These are phyloP conservation scores for Paragyromitra xinjiangensis DNA, from an alignment of 495 filamentous ascomycete species.

Conservation along the genomic window DNA sequence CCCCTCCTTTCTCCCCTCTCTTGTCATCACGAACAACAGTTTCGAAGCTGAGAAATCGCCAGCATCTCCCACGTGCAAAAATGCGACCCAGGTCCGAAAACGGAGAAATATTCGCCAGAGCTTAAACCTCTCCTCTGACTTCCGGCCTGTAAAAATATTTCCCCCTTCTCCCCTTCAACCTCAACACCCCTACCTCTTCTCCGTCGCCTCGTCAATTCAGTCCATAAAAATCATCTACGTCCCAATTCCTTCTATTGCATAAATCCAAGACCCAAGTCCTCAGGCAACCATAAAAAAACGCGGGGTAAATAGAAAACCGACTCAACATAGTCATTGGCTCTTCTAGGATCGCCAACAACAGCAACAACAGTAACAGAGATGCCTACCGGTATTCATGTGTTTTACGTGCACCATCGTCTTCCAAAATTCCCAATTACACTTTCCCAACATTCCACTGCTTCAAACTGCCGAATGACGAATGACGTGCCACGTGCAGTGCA, in stretches of 20 bases:
- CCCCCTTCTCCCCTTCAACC: constrained; percentile 22
- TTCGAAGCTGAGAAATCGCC: constrained; percentile 31
- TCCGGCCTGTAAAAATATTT: constrained; percentile 43
- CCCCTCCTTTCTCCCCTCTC: constrained; percentile 43
- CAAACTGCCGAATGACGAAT: constrained; percentile 52
- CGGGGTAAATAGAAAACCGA: constrained; percentile 42
- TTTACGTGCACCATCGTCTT: constrained; percentile 44
- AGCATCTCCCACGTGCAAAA: constrained; percentile 47
- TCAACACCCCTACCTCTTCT: constrained; percentile 6
- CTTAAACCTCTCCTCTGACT: constrained; percentile 29
- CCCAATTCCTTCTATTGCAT: constrained; percentile 49
- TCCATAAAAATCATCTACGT: constrained; percentile 6
- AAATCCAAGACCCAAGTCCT: constrained; percentile 41
- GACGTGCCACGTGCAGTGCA: constrained; percentile 40
- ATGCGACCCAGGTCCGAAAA: constrained; percentile 7
- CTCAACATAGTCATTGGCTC: constrained; percentile 32
- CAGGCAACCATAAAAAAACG: constrained; percentile 47
- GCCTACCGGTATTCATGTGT: constrained; percentile 44
- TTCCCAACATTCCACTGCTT: constrained; percentile 17
- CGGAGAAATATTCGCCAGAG: constrained; percentile 13
- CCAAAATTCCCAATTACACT: constrained; percentile 12
- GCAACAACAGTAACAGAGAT: constrained; percentile 25
- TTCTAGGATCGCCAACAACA: constrained; percentile 26
- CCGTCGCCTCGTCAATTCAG: constrained; percentile 10
- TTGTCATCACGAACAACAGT: constrained; percentile 29